Base-by-base conservation (phyloP, 2,329 filamentous ascomycete genomes). In the Stagonosporopsis vannaccii region DNA sequence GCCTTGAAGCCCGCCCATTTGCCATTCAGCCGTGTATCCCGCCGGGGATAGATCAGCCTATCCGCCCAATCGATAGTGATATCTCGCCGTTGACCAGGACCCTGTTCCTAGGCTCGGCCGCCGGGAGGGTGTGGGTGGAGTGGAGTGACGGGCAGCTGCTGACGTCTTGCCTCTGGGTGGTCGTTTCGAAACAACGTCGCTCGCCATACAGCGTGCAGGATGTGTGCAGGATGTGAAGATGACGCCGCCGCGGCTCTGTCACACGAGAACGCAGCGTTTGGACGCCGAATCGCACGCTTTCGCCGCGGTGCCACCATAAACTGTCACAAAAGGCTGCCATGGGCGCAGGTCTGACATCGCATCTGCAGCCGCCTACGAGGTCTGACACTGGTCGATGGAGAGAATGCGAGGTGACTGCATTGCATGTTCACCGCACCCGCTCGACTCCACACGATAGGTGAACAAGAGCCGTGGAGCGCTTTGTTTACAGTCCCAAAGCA, bases 21-120 rank as follows among this genome's bases (percentile, higher is more conserved):
- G 56, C 56, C 50, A 63, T 67, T 65, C 63, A 67, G 67, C 66
- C 62, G 55, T 67, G 56, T 55, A 47, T 58, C 28, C 40, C 51
- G 53, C 66, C 52, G 53, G 56, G 60, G 59, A 58, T 55, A 48
- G 55, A 57, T 66, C 66, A 71, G 70, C 70, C 70, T 73, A 73
- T 69, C 72, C 67, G 65, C 65, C 72, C 72, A 75, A 75, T 75
- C 72, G 72, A 75, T 75, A 72, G 65, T 69, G 72, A 73, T 75
- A 75, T 46, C 69, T 71, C 63, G 57, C 68, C 70, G 70, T 67
- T 60, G 60, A 50, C 56, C 51, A 47, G 39, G 63, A 61, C 67
- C 69, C 69, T 70, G 70, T 62, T 61, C 60, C 58, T 68, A 53
- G 58, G 59, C 60, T 64, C 61, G 62, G 62, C 62, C 49, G 54